phyloP scores from a whole-genome alignment of 805 yeast genomes.

The Blastobotrys terrestris region DNA sequence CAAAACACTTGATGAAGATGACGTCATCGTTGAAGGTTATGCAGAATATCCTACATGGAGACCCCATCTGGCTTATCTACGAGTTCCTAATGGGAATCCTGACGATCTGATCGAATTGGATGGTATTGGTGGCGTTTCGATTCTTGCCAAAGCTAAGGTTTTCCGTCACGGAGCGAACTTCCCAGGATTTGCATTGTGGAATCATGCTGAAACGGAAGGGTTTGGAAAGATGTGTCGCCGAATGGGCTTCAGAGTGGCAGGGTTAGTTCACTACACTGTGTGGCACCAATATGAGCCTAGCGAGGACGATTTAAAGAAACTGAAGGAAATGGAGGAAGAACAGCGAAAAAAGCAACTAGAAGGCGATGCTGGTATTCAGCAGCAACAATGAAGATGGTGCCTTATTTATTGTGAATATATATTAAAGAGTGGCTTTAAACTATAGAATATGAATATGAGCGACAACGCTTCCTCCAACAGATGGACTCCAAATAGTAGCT shows the following conservation, averaged over 20 bases:
- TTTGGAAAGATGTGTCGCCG: conserved; percentile 85
- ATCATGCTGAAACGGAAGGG: conserved; percentile 97
- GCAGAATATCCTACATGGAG: conserved; percentile 98
- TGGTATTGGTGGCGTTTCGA: conserved; percentile 97
- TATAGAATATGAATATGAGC: too few relatives aligned
- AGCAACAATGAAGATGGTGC: too few relatives aligned
- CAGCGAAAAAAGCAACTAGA: conserved; percentile 21
- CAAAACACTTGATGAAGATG: conserved; percentile 71
- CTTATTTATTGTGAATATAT: too few relatives aligned
- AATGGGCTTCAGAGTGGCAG: conserved; percentile 87
- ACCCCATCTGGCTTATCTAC: conserved; percentile 88
- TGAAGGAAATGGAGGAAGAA: conserved; percentile 32
- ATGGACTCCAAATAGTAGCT: too few relatives aligned
- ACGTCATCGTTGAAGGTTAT: conserved; percentile 95
- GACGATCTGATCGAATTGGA: conserved; percentile 81
- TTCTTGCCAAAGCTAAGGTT: conserved; percentile 78
- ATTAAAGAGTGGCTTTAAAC: too few relatives aligned
- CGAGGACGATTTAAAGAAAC: conserved; percentile 75
- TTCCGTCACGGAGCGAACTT: conserved; percentile 86
- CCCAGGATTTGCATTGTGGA: conserved; percentile 93
- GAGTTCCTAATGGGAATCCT: conserved; percentile 94
- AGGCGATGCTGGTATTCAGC: too few relatives aligned
- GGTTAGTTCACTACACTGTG: conserved; percentile 91
- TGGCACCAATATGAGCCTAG: conserved; percentile 99
- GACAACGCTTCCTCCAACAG: too few relatives aligned